phyloP scores from a whole-genome alignment of 2,329 filamentous ascomycete species.

The Botrytis cinerea region DNA sequence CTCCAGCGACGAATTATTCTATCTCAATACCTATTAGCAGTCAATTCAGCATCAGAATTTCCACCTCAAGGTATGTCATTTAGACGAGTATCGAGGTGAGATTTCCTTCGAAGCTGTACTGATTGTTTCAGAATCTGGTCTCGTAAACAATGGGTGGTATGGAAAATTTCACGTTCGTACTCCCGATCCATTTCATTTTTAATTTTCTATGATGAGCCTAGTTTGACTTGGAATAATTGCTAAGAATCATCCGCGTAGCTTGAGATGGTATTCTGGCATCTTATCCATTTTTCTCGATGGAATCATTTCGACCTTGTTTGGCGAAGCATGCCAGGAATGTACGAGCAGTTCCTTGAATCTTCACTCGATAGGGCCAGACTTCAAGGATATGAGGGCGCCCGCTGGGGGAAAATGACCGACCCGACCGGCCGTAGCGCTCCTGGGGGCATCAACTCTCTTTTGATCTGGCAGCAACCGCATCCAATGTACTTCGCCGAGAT shows the following conservation, averaged over 20 bases:
- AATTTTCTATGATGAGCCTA: neutral
- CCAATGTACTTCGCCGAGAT: slow-evolving; percentile 61
- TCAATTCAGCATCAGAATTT: slow-evolving; percentile 46
- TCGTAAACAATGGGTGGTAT: slow-evolving; percentile 52
- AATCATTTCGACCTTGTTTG: slow-evolving; percentile 44
- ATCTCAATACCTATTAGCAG: slow-evolving; percentile 48
- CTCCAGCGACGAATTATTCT: slow-evolving; percentile 48
- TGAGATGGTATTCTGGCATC: slow-evolving; percentile 50
- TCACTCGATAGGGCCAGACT: slow-evolving; percentile 40
- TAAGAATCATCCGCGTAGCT: neutral
- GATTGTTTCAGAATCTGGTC: slow-evolving; percentile 43
- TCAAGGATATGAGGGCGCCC: slow-evolving; percentile 44
- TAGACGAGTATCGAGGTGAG: too few relatives aligned
- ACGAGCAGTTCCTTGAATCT: slow-evolving; percentile 42
- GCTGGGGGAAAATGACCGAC: slow-evolving; percentile 60
- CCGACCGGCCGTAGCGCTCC: slow-evolving; percentile 56
- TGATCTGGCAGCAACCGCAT: slow-evolving; percentile 66
- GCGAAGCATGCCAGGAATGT: slow-evolving; percentile 44
- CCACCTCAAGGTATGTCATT: slow-evolving; percentile 40
- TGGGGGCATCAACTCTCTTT: slow-evolving; percentile 60
- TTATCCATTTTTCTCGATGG: slow-evolving; percentile 47
- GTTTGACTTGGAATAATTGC: neutral
- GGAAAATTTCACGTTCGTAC: slow-evolving; percentile 46
- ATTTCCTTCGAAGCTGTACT: neutral
- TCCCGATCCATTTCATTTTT: neutral